Conservation (phyloP, 2,329 filamentous ascomycete genomes). For the Colletotrichum eremochloae region DNA sequence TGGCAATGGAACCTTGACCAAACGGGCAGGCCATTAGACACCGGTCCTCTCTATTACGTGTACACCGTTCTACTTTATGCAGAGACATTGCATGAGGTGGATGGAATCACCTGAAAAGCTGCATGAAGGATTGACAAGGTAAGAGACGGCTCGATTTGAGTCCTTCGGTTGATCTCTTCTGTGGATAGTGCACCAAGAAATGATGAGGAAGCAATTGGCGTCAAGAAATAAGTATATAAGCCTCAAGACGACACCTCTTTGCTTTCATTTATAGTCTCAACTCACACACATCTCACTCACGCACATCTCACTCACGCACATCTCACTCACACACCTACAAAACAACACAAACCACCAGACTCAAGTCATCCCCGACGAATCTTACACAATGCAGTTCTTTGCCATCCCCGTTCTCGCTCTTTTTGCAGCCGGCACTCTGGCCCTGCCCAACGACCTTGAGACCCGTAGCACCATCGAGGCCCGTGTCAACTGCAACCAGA, state of each 20-base stretch:
- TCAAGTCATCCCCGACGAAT: neutral
- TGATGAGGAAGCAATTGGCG: neutral
- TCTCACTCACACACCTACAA: neutral
- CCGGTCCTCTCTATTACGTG: neutral
- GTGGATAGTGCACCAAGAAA: neutral
- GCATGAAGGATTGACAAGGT: neutral
- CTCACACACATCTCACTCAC: neutral
- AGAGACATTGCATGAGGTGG: neutral
- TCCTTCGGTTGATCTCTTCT: neutral
- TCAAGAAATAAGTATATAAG: neutral
- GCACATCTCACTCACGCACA: neutral
- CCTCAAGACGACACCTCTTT: neutral
- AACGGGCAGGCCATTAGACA: neutral
- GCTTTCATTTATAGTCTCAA: neutral
- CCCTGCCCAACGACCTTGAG: conserved; percentile 40
- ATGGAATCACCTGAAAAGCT: neutral
- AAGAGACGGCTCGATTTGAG: neutral
- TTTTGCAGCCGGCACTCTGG: conserved; percentile 39
- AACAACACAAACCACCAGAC: neutral
- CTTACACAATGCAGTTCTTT: conserved; percentile 41
- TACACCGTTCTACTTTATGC: neutral
- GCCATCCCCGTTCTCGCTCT: conserved; percentile 37
- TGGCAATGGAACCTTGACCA: neutral
- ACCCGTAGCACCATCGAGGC: conserved; percentile 15
- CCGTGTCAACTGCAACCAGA: conserved; percentile 39